phyloP scores from a whole-genome alignment of 1,284 basidiomycete species.

The Waitea zeae region DNA sequence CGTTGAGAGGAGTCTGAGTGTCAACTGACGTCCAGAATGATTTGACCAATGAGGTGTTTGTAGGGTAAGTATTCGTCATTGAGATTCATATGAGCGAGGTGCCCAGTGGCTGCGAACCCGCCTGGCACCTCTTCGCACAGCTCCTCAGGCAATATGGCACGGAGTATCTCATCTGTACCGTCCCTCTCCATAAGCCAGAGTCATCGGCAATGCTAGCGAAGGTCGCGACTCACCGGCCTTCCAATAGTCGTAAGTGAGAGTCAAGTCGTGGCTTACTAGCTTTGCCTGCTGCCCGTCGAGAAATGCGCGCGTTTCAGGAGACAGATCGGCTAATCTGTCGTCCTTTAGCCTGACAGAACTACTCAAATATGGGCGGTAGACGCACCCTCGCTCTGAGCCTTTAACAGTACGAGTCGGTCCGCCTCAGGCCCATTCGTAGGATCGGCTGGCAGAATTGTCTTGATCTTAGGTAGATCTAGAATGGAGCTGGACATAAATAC shows the following conservation, averaged over 20 bases:
- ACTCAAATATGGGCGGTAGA: slow-evolving; percentile 1
- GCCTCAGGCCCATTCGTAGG: no score
- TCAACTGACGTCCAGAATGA: slow-evolving; percentile 71
- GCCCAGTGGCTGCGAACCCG: slow-evolving; percentile 81
- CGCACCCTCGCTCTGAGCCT: slow-evolving; percentile 41
- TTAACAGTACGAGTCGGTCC: slow-evolving; percentile 44
- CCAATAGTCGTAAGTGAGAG: slow-evolving; percentile 77
- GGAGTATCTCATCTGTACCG: slow-evolving; percentile 64
- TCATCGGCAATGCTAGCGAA: neutral
- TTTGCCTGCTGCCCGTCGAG: slow-evolving; percentile 34
- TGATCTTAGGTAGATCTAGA: slow-evolving; percentile 51
- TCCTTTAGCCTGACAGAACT: no score
- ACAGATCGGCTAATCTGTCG: slow-evolving; percentile 49
- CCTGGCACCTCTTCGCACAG: slow-evolving; percentile 67
- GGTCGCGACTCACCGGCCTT: slow-evolving; percentile 40
- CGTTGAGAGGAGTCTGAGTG: neutral
- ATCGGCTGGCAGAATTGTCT: slow-evolving; percentile 37
- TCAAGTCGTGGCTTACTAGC: slow-evolving; percentile 39
- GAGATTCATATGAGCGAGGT: slow-evolving; percentile 87
- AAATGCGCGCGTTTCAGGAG: slow-evolving; percentile 32
- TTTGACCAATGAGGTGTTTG: slow-evolving; percentile 79
- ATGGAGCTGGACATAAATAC: slow-evolving; percentile 27
- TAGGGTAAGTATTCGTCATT: slow-evolving; percentile 84
- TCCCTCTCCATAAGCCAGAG: neutral
- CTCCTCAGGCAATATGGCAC: slow-evolving; percentile 60